Conservation (phyloP, 1,284 basidiomycete genomes). For the Erythrobasidium hasegawianum region DNA sequence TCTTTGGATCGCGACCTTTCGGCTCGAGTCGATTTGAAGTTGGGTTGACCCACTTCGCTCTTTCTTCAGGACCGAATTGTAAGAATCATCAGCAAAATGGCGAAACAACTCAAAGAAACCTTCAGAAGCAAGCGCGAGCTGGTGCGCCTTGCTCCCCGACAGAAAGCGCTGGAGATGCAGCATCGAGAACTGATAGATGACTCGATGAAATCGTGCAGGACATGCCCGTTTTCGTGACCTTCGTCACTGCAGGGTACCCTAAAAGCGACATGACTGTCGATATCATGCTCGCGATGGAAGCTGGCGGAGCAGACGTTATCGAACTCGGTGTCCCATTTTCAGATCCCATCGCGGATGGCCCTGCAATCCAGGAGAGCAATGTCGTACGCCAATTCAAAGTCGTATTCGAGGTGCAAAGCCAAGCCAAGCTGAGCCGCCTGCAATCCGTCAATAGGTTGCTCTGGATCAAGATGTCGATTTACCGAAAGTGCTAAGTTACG, state of each 20-base stretch:
- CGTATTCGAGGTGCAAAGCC: neutral
- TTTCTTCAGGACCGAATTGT: neutral
- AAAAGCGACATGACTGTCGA: slow-evolving; percentile 73
- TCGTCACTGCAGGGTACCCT: slow-evolving; percentile 88
- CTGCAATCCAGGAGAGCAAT: slow-evolving; percentile 86
- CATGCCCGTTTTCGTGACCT: slow-evolving; percentile 56
- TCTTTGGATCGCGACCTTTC: too few species aligned
- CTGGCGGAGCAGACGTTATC: slow-evolving; percentile 89
- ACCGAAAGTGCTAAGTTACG: slow-evolving; percentile 65
- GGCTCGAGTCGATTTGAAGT: neutral
- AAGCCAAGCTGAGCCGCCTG: neutral
- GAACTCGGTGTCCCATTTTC: slow-evolving; percentile 95
- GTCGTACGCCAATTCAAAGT: slow-evolving; percentile 58
- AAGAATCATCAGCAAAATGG: slow-evolving; percentile 10
- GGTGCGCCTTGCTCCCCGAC: slow-evolving; percentile 6
- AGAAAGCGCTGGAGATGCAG: neutral
- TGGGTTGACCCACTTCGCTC: neutral
- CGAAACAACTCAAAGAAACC: slow-evolving; percentile 27
- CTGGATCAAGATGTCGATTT: slow-evolving; percentile 75
- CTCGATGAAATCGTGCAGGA: slow-evolving; percentile 3
- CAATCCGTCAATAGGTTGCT: slow-evolving; percentile 60
- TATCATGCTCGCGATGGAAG: slow-evolving; percentile 82
- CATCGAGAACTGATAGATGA: neutral
- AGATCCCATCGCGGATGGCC: slow-evolving; percentile 93
- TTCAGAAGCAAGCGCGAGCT: slow-evolving; percentile 28